Base-by-base conservation (phyloP, 805 yeast species). In the Isabelozyma rhagii region DNA sequence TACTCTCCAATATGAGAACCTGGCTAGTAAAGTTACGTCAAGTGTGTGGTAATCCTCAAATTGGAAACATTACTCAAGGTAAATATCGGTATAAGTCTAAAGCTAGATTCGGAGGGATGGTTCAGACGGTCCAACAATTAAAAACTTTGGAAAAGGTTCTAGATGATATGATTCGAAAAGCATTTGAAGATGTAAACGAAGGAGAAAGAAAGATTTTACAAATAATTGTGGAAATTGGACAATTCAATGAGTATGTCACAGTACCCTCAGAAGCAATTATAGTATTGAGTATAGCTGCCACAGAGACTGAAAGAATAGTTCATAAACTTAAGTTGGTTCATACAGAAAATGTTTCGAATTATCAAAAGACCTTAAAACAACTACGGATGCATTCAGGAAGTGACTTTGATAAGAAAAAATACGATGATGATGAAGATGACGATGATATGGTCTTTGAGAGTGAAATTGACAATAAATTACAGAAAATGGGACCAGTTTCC, bases 1-100 rank as follows among this genome's bases (percentile, higher is more conserved):
- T 78, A 27, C 64, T 74, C 47, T 58, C 68, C 5, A 59, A 66
- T n/a, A 79, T 88, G 84, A 74, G 87, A 46, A 71, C 71, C 9
- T 89, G 96, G 94, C 69, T 93, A 7, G 72, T 76, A 5, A 73
- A 79, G 44, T 67, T 93, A 28, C 74, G 98, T 34, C 90, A 88
- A 58, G 75, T 88, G 0, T 93, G 97, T 57, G 88, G 94, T 51
- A 96, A 89, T 67, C 89, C 96, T 0, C 81, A 80, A 48, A 67
- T 74, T 14, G 78, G 78, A 1, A 60, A 63, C 36, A 51, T 73
- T 5, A 58, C 59, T 45, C 40, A 63, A 18, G 58, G 61, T 11
- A 50, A 62, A 0, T 59, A 59, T 29, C 60, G 62, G 48, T 63
- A 64, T 49, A 58, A 58, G 36, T 47, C 62, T 4, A 52, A 63